phyloP scores from a whole-genome alignment of 768 basidiomycete species.

The Russula griseocarnosa region DNA sequence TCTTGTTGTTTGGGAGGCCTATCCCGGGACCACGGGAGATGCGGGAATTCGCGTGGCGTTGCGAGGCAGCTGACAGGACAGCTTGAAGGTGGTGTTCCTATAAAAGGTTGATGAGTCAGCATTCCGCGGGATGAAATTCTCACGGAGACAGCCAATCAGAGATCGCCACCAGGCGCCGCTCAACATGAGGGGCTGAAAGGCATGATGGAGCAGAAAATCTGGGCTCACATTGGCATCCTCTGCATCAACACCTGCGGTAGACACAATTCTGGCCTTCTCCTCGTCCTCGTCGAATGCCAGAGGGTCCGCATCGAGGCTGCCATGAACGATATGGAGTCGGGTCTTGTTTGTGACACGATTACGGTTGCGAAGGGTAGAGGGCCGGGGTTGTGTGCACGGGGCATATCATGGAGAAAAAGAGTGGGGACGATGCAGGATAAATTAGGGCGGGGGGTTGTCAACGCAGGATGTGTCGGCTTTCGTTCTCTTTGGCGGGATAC shows the following conservation, averaged over 20 bases:
- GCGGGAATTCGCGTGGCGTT: constrained; percentile 42
- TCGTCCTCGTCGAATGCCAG: constrained; percentile 82
- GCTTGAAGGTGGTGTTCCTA: constrained; percentile 59
- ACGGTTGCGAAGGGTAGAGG: constrained; percentile 77
- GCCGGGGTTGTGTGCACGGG: constrained; percentile 73
- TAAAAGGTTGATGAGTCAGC: constrained; percentile 44
- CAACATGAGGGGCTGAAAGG: constrained; percentile 43
- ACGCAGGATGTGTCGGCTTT: constrained; percentile 27
- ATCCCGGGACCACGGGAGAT: constrained; percentile 38
- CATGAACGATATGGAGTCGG: constrained; percentile 78
- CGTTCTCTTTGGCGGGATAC: constrained; percentile 29
- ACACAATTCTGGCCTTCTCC: constrained; percentile 76
- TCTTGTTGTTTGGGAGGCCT: constrained; percentile 42
- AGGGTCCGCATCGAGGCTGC: constrained; percentile 75
- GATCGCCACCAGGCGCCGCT: constrained; percentile 40
- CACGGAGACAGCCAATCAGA: constrained; percentile 47
- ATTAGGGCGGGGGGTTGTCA: constrained; percentile 28
- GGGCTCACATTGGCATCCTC: constrained; percentile 87
- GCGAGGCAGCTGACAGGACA: constrained; percentile 52
- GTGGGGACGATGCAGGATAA: constrained; percentile 32
- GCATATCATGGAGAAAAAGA: constrained; percentile 76
- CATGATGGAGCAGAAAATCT: constrained; percentile 36
- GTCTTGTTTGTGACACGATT: constrained; percentile 93
- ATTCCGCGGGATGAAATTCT: constrained; percentile 48
- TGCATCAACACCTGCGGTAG: constrained; percentile 83